These are phyloP conservation scores for Abelmoschus esculentus DNA, from an alignment of 345 rosid species.

Conservation along the genomic window DNA sequence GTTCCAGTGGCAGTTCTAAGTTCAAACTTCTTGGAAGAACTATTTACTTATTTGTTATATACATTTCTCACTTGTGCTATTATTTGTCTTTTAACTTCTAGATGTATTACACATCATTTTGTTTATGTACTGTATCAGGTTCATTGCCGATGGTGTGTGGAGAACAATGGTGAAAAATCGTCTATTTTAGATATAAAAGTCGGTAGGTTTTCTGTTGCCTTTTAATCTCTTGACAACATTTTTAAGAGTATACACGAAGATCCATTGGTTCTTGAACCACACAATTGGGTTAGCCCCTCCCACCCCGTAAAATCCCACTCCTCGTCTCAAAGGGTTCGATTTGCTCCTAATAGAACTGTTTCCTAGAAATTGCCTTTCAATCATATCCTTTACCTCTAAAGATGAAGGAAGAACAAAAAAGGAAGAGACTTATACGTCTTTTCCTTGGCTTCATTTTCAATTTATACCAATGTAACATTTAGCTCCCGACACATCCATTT, in stretches of 20 bases:
- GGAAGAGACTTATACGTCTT: no score
- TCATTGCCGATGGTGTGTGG: constrained; percentile 76
- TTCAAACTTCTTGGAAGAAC: background rate
- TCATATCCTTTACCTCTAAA: no score
- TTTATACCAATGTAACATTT: no score
- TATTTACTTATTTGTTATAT: background rate
- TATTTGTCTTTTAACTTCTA: no score
- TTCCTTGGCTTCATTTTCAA: no score
- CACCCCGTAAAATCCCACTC: background rate
- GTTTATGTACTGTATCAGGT: constrained; percentile 39
- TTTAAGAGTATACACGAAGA: background rate
- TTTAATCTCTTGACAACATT: background rate
- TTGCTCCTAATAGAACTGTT: no score
- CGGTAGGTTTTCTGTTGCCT: constrained; percentile 41
- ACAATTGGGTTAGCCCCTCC: background rate
- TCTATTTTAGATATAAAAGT: constrained; percentile 63
- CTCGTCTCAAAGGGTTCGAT: no score
- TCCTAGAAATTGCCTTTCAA: no score
- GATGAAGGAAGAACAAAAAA: no score
- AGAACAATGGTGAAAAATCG: constrained; percentile 50
- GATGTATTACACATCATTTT: no score
- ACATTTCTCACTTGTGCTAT: background rate
- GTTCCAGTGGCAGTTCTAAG: background rate
- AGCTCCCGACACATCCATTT: no score
- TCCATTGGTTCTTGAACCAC: background rate